A percentile compares a stretch with the other conserved stretches of the same genome.
Conservation (phyloP, 2,329 filamentous ascomycete species). For the Alternaria sp. region DNA sequence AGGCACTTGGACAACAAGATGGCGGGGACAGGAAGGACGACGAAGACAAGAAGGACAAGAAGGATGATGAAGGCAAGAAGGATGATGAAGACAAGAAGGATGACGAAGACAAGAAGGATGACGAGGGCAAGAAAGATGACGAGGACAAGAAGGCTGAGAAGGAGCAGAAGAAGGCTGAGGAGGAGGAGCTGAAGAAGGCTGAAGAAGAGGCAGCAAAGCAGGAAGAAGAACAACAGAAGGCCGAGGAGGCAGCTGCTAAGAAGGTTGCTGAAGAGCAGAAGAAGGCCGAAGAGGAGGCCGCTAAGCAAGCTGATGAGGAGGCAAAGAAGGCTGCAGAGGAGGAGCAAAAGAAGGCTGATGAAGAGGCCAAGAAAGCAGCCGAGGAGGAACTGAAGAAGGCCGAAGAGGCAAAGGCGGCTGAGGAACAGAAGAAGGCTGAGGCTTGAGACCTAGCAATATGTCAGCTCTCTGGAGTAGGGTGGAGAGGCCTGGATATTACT, state of each 20-base stretch:
- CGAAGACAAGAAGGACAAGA: constrained; percentile 16
- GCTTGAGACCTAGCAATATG: background rate
- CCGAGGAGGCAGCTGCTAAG: background rate
- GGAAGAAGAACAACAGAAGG: constrained; percentile 6
- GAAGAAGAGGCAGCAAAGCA: constrained; percentile 13
- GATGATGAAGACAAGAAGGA: constrained; percentile 4
- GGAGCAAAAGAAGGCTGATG: constrained; percentile 6
- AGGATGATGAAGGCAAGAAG: constrained; percentile 6
- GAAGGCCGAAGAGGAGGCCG: constrained; percentile 3
- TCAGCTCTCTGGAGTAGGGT: background rate
- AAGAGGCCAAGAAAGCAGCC: constrained; percentile 1
- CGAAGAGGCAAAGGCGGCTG: constrained; percentile 5
- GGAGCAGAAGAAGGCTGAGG: constrained; percentile 13
- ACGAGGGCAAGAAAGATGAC: constrained; percentile 9
- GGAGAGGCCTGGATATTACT: constrained; percentile 1
- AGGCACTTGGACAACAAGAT: background rate
- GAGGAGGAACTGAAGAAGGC: constrained; percentile 9
- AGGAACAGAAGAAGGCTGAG: constrained; percentile 1
- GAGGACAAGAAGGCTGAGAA: constrained; percentile 14
- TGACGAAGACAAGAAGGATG: constrained; percentile 17
- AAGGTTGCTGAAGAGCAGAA: constrained; percentile 5
- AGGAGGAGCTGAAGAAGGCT: constrained; percentile 14
- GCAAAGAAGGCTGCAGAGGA: constrained; percentile 2
- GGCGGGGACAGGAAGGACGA: constrained; percentile 7
- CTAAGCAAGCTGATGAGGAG: constrained; percentile 8